These are phyloP conservation scores for Arabis hirsuta DNA, from an alignment of 345 rosid genomes.

Conservation along the genomic window DNA sequence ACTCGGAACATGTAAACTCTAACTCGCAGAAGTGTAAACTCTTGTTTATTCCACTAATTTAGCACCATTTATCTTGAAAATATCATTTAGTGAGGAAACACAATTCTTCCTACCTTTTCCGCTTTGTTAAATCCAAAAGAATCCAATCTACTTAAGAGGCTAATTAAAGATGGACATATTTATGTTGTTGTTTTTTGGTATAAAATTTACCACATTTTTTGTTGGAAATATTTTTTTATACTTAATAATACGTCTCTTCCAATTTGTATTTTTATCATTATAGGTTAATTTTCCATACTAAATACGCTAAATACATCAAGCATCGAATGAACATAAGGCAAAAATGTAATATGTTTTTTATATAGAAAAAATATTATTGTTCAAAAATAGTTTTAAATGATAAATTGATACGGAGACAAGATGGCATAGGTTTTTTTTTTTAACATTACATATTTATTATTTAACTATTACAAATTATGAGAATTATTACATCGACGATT, in stretches of 20 bases:
- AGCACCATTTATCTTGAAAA: neutral
- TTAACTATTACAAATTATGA: too few relatives aligned
- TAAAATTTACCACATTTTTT: neutral
- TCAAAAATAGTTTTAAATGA: neutral
- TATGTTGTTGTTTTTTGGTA: too few relatives aligned
- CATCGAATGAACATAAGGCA: slow-evolving; percentile 17
- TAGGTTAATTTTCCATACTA: neutral
- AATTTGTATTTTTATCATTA: neutral
- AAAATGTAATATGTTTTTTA: neutral
- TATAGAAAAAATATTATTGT: neutral
- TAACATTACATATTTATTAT: too few relatives aligned
- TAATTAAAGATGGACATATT: too few relatives aligned
- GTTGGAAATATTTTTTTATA: too few relatives aligned
- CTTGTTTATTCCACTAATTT: slow-evolving; percentile 15
- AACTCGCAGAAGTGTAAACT: neutral
- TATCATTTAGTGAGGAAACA: neutral
- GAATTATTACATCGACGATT: too few relatives aligned
- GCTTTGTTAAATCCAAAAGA: neutral
- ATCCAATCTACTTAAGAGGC: neutral
- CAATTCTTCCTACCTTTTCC: neutral
- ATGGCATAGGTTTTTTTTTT: too few relatives aligned
- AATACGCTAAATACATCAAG: neutral
- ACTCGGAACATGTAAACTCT: neutral
- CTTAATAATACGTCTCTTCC: neutral
- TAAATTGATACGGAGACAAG: neutral